Evolutionary conservation across 768 basidiomycete species (phyloP).

Genomic region (Lyophyllum decastes): DNA sequence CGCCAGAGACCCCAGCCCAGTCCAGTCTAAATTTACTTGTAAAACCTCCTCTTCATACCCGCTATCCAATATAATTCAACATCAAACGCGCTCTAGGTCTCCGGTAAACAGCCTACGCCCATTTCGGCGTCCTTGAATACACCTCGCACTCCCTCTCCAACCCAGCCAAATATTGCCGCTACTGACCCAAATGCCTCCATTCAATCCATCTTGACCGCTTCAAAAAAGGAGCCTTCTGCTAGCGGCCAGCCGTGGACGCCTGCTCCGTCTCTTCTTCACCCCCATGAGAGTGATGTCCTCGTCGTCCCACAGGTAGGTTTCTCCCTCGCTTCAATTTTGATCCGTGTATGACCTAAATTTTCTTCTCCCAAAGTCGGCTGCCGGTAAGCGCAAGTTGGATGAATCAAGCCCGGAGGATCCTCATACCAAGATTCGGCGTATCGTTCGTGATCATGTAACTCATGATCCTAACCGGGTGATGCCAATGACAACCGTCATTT

Average conservation of each 20-base stretch:
- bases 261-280: slow-evolving; percentile 18
- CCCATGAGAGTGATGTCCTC: slow-evolving; percentile 29
- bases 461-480: slow-evolving; percentile 75
- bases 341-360: slow-evolving; percentile 4
- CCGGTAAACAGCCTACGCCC: slow-evolving; percentile 26
- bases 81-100: slow-evolving; percentile 30
- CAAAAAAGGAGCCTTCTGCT: slow-evolving; percentile 44
- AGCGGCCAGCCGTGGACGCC: slow-evolving; percentile 41
- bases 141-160: slow-evolving; percentile 27
- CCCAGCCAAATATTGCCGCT: slow-evolving; percentile 23
- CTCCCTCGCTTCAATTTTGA: neutral
- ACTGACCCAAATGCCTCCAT: slow-evolving; percentile 48
- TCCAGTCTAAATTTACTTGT: slow-evolving; percentile 29
- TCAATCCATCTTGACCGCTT: slow-evolving; percentile 53
- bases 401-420: slow-evolving; percentile 62
- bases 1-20: slow-evolving; percentile 17
- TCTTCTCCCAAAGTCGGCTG: slow-evolving; percentile 35
- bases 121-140: slow-evolving; percentile 14
- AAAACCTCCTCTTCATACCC: slow-evolving; percentile 28
- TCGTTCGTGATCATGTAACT: slow-evolving; percentile 79
- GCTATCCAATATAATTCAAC: slow-evolving; percentile 24
- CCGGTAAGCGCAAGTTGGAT: slow-evolving; percentile 78
- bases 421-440: slow-evolving; percentile 81
- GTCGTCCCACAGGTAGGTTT: slow-evolving; percentile 40
- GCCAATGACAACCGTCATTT: slow-evolving; percentile 90